Conservation (phyloP, 1,284 basidiomycete genomes). For the Caloboletus firmus region DNA sequence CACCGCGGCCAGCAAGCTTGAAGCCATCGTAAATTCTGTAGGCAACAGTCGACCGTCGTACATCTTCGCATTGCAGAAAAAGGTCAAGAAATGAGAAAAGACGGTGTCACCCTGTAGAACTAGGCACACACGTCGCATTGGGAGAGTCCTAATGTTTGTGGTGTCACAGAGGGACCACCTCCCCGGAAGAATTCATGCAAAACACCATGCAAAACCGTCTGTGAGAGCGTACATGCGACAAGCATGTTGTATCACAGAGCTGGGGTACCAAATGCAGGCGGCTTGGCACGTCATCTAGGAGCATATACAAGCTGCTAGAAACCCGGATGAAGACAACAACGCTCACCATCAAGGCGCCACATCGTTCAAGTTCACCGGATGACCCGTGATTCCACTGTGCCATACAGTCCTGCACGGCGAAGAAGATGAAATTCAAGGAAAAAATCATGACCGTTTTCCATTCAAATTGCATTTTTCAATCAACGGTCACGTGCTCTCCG, state of each 20-base stretch:
- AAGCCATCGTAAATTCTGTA: slow-evolving; percentile 53
- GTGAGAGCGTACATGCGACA: too few relatives aligned
- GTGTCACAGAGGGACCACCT: not conserved
- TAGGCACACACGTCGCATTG: slow-evolving; percentile 49
- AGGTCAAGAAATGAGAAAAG: not conserved
- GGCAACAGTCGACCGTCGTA: not conserved
- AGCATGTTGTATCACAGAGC: too few relatives aligned
- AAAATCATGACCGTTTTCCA: too few relatives aligned
- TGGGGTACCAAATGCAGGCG: too few relatives aligned
- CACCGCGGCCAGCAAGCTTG: slow-evolving; percentile 59
- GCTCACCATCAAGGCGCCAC: too few relatives aligned
- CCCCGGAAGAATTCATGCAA: not conserved
- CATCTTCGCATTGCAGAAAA: not conserved
- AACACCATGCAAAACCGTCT: too few relatives aligned
- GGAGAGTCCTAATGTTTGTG: slow-evolving; percentile 46
- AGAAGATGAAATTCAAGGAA: not conserved
- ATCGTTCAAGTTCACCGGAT: not conserved
- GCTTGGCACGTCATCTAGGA: not conserved
- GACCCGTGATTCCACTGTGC: not conserved
- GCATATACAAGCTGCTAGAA: not conserved
- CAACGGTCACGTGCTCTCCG: not conserved
- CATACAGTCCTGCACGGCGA: not conserved
- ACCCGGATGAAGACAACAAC: not conserved
- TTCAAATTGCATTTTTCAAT: too few relatives aligned
- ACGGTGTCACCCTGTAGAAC: not conserved